Evolutionary conservation across 2,329 filamentous ascomycete species (phyloP).

Genomic region (Venturia oleaginea): DNA sequence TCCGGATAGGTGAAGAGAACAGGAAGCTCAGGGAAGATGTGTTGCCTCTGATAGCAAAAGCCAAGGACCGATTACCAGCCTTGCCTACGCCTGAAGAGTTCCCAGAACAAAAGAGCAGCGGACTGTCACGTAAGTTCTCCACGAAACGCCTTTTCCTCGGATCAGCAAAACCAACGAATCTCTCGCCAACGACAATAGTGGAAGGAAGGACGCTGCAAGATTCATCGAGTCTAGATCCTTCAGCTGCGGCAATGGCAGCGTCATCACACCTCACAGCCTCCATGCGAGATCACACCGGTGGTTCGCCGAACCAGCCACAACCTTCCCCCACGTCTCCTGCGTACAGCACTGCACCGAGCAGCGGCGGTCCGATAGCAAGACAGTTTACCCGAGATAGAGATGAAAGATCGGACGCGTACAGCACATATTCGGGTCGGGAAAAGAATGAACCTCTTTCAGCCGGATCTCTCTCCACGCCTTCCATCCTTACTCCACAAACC

Average conservation of each 20-base stretch:
- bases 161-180: constrained; percentile 36
- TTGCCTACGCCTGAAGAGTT: constrained; percentile 48
- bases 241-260: constrained; percentile 41
- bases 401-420: constrained; percentile 2
- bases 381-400: constrained; percentile 19
- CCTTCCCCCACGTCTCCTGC: constrained; percentile 42
- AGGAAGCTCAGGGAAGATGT: constrained; percentile 82
- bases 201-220: constrained; percentile 34
- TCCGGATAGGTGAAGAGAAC: constrained; percentile 64
- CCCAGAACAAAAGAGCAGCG: constrained; percentile 30
- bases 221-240: constrained; percentile 38
- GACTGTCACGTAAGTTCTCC: constrained; percentile 43
- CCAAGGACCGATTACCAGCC: constrained; percentile 85
- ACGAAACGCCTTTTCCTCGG: constrained; percentile 44
- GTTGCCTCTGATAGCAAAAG: constrained; percentile 78
- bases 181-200: constrained; percentile 39
- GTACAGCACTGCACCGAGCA: constrained; percentile 23
- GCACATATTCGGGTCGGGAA: constrained; percentile 7
- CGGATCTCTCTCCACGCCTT: background rate
- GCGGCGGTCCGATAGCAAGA: constrained; percentile 16
- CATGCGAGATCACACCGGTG: constrained; percentile 24
- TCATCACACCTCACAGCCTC: constrained; percentile 42
- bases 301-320: constrained; percentile 26
- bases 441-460: constrained; percentile 7
- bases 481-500: background rate